Percentiles rank a stretch among this genome's conserved stretches.
Evolutionary conservation across 768 basidiomycete genomes (phyloP).

Genomic region (Macrolepiota albuminosa): DNA sequence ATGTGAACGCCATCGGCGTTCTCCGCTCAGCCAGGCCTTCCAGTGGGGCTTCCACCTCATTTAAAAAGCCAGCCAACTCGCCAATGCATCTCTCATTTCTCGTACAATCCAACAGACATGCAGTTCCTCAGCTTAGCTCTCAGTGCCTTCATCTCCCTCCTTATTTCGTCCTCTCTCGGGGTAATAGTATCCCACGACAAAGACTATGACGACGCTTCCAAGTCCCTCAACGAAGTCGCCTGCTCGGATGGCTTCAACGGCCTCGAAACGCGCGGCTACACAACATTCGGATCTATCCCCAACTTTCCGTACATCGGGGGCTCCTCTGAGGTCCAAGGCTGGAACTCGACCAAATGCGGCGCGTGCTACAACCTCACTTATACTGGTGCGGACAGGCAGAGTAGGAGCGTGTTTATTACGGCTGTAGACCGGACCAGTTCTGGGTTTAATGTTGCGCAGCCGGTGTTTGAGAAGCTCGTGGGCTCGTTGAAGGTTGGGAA

Average conservation of each 20-base stretch:
- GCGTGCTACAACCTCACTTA: constrained; percentile 50
- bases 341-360: constrained; percentile 45
- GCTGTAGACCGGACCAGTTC: constrained; percentile 37
- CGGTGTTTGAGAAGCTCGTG: constrained; percentile 26
- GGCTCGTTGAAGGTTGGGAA: constrained; percentile 10
- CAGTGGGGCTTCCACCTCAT: not conserved
- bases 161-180: constrained; percentile 4
- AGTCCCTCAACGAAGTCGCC: constrained; percentile 32
- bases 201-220: constrained; percentile 29
- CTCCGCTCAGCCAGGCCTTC: not conserved
- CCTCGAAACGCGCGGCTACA: constrained; percentile 32
- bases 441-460: constrained; percentile 21
- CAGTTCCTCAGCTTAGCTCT: constrained; percentile 23
- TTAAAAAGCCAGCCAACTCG: not conserved
- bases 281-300: constrained; percentile 42
- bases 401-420: constrained; percentile 33
- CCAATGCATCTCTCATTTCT: not conserved
- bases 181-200: constrained; percentile 29
- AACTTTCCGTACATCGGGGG: constrained; percentile 52
- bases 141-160: constrained; percentile 17
- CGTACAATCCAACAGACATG: constrained; percentile 18
- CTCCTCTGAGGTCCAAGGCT: constrained; percentile 35
- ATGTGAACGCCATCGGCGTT: not conserved
- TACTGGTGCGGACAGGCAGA: constrained; percentile 15
- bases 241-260: constrained; percentile 50